These are phyloP conservation scores for Cercospora beticola DNA, from an alignment of 2,329 filamentous ascomycete genomes.

Conservation along the genomic window DNA sequence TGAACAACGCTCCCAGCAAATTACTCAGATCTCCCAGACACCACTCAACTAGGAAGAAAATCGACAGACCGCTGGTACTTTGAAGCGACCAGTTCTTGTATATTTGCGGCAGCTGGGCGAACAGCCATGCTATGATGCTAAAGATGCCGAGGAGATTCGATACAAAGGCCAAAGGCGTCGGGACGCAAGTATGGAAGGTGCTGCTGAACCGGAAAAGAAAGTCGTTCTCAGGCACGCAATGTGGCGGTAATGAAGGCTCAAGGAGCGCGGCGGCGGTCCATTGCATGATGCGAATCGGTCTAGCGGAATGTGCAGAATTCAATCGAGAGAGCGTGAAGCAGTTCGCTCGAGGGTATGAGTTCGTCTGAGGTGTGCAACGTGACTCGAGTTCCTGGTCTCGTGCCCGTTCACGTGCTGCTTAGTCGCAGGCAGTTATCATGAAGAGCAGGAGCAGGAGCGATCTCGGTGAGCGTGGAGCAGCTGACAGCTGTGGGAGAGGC, in stretches of 20 bases:
- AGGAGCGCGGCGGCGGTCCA: constrained; percentile 30
- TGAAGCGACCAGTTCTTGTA: constrained; percentile 65
- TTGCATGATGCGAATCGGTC: constrained; percentile 27
- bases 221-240: constrained; percentile 60
- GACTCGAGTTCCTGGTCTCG: constrained; percentile 19
- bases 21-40: constrained; percentile 64
- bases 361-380: constrained; percentile 5
- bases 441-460: neutral
- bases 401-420: constrained; percentile 27
- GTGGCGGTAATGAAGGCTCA: constrained; percentile 51
- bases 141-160: constrained; percentile 61
- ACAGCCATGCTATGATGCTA: constrained; percentile 67
- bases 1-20: constrained; percentile 62
- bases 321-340: constrained; percentile 13
- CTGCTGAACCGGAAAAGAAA: constrained; percentile 59
- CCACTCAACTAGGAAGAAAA: constrained; percentile 67
- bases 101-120: constrained; percentile 68
- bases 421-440: neutral
- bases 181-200: constrained; percentile 62
- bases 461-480: neutral
- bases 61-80: constrained; percentile 64
- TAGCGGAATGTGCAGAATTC: constrained; percentile 2
- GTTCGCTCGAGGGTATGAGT: neutral
- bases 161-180: constrained; percentile 61
- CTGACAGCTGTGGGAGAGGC: neutral